These are phyloP conservation scores for Pseudohyphozyma bogoriensis DNA, from an alignment of 768 basidiomycete genomes.

Conservation along the genomic window DNA sequence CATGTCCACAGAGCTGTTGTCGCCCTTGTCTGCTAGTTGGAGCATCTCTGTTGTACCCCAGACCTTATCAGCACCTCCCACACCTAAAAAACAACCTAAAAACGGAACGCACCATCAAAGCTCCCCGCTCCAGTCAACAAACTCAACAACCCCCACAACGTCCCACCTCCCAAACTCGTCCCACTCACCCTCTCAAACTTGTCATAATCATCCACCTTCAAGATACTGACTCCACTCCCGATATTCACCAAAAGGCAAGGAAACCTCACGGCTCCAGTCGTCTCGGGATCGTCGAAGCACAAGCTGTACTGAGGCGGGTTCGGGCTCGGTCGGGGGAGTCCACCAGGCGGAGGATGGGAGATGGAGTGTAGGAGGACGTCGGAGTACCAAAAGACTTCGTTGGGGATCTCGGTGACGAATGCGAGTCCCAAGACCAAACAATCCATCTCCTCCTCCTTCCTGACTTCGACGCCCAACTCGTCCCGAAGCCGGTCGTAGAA, in stretches of 20 bases:
- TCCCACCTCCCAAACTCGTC: conserved; percentile 92
- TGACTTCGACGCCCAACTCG: conserved; percentile 71
- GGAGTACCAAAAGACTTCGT: conserved; percentile 97
- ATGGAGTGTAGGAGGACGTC: conserved; percentile 80
- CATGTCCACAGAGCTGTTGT: conserved; percentile 94
- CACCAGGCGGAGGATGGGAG: conserved; percentile 37
- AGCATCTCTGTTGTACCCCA: conserved; percentile 66
- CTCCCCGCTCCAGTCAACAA: conserved; percentile 85
- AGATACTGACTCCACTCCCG: conserved; percentile 92
- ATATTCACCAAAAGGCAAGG: conserved; percentile 97
- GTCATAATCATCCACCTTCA: conserved; percentile 93
- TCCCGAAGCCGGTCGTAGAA: conserved; percentile 74
- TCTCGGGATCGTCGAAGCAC: conserved; percentile 68
- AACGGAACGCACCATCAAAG: conserved; percentile 71
- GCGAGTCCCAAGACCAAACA: conserved; percentile 91
- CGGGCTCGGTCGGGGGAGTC: conserved; percentile 74
- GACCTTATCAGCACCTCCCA: not conserved
- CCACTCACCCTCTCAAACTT: conserved; percentile 92
- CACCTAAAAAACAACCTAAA: not conserved
- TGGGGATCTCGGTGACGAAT: conserved; percentile 89
- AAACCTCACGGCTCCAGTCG: conserved; percentile 66
- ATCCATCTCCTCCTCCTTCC: conserved; percentile 96
- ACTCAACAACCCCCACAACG: conserved; percentile 90
- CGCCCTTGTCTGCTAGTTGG: conserved; percentile 79
- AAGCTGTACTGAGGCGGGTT: conserved; percentile 82